Base-by-base conservation (phyloP, 2,329 filamentous ascomycete species). In the Phialophora macrospora region DNA sequence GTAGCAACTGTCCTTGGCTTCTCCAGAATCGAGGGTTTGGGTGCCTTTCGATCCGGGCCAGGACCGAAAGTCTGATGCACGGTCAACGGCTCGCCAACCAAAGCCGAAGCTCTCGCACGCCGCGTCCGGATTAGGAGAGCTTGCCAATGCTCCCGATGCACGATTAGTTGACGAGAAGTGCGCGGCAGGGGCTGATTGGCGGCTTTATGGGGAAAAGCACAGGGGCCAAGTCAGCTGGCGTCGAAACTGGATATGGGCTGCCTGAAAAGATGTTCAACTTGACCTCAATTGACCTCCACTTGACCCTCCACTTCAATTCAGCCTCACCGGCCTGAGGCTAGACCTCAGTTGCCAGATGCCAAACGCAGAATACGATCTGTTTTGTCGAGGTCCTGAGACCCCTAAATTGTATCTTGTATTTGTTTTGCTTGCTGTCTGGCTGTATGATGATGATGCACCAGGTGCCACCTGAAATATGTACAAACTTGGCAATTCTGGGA, bases 381-480 rank as follows among this genome's bases (percentile, higher is more conserved):
- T 52, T 55, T 44, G 20, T 11, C 38, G 57, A 67, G 65, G 32
- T 67, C 62, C 62, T 55, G 49, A 56, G 62, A 64, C 52, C 65
- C 52, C 57, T 57, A 54, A 63, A 64, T 51, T 55, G 24, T 59
- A 60, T 63, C 24, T 55, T 55, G 52, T 60, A 24, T 20, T 61
- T 48, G 54, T 26, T 55, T 55, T 28, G 12, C 34, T 49, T 22
- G 38, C 46, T 58, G 48, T 60, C 54, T 66, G 55, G 48, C 48
- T 26, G 8, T 38, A 59, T 60, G 49, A 60, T 26, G 52, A 49
- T 44, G 52, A 58, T 32, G 12, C 41, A 46, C 30, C 32, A 34
- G 14, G n/a, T 26, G 28, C 49, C 51, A 11, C 20, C 46, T 34
- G n/a, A 55, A 30, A 41, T 62, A 55, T 55, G 49, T 62, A 62